These are phyloP conservation scores for Colletotrichum musicola DNA, from an alignment of 2,329 filamentous ascomycete species.

Conservation along the genomic window DNA sequence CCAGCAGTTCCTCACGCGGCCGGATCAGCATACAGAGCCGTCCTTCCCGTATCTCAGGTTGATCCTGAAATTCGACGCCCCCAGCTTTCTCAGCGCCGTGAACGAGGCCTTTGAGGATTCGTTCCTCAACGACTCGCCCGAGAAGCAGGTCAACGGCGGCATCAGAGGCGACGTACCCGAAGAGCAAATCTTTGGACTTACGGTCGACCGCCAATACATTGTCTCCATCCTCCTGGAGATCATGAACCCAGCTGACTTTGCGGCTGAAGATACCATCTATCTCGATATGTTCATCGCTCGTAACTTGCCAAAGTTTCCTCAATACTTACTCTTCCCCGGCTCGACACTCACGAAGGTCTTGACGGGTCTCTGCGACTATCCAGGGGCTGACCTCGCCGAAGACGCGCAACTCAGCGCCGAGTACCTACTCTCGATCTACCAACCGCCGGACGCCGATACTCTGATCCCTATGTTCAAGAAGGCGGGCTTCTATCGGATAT, in stretches of 20 bases:
- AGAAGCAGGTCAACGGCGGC: conserved; percentile 69
- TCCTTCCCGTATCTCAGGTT: conserved; percentile 88
- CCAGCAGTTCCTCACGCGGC: conserved; percentile 71
- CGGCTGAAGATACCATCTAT: conserved; percentile 87
- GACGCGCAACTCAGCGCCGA: conserved; percentile 98
- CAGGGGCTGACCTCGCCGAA: conserved; percentile 82
- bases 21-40: conserved; percentile 70
- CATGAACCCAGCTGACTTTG: conserved; percentile 84
- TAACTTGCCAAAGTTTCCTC: conserved; percentile 95
- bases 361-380: conserved; percentile 85
- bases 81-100: conserved; percentile 92
- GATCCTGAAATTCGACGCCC: conserved; percentile 88
- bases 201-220: conserved; percentile 91
- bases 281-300: conserved; percentile 98
- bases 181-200: conserved; percentile 76
- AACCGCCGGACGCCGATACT: conserved; percentile 82
- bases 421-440: conserved; percentile 93
- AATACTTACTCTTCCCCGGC: conserved; percentile 92
- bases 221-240: conserved; percentile 91
- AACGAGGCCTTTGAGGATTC: conserved; percentile 98
- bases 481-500: conserved; percentile 88
- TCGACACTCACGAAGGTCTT: conserved; percentile 86
- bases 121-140: conserved; percentile 86
- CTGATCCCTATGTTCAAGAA: conserved; percentile 83
- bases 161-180: conserved; percentile 67